A percentile compares a stretch with the other conserved stretches of the same genome.
phyloP scores from a whole-genome alignment of 192 early-diverging fungal genomes.

The Mortierella antarctica region DNA sequence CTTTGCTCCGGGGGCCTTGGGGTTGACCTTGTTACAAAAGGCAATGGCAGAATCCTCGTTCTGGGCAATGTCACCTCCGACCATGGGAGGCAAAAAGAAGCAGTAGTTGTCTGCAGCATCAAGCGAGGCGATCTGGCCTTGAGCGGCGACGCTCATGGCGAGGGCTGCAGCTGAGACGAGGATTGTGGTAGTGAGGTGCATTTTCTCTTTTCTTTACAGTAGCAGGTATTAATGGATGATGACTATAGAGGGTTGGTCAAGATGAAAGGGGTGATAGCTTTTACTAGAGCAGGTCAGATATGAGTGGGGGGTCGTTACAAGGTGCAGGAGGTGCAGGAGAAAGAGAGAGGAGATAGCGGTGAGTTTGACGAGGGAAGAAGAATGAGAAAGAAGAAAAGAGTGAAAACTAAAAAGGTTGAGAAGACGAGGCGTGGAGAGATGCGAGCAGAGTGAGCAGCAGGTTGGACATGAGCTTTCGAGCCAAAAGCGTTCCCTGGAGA shows the following conservation, averaged over 20 bases:
- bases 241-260: not conserved
- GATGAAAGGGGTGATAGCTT: too few relatives aligned
- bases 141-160: constrained; percentile 20
- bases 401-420: not conserved
- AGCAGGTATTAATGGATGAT: not conserved
- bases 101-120: constrained; percentile 33
- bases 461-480: too few relatives aligned
- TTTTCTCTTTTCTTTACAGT: not conserved
- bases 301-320: not conserved
- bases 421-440: too few relatives aligned
- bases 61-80: constrained; percentile 49
- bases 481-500: too few relatives aligned
- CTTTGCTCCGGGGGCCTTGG: constrained; percentile 54
- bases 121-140: constrained; percentile 35
- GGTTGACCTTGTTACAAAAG: constrained; percentile 57
- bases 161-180: constrained; percentile 12
- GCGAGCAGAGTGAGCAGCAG: too few relatives aligned
- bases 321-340: too few relatives aligned
- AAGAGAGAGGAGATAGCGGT: not conserved
- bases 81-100: constrained; percentile 48
- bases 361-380: not conserved
- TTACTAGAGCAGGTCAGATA: not conserved
- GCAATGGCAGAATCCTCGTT: constrained; percentile 58
- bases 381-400: not conserved
- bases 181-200: constrained; percentile 9